A percentile compares a stretch with the other conserved stretches of the same genome.
These are phyloP conservation scores for Metschnikowia koreensis DNA, from an alignment of 805 yeast genomes.

Conservation along the genomic window DNA sequence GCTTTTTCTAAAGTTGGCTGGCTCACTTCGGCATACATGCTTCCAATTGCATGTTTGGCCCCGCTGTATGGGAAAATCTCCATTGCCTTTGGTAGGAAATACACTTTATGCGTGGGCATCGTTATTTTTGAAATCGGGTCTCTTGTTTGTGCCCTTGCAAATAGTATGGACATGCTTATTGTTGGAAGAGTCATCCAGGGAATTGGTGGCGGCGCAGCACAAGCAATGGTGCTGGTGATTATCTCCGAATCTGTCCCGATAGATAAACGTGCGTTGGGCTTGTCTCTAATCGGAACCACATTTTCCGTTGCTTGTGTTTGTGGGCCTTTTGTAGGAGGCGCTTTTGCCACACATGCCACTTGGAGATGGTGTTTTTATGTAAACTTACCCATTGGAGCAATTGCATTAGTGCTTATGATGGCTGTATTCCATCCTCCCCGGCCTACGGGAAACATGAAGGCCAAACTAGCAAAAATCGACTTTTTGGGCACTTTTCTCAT, in stretches of 20 bases:
- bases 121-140: conserved; percentile 62
- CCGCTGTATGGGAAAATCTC: conserved; percentile 60
- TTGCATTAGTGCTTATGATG: conserved; percentile 39
- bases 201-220: conserved; percentile 70
- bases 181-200: conserved; percentile 74
- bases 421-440: conserved; percentile 47
- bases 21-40: conserved; percentile 54
- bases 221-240: conserved; percentile 54
- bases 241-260: conserved; percentile 55
- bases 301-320: conserved; percentile 51
- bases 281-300: conserved; percentile 39
- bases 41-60: conserved; percentile 52
- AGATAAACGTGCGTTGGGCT: conserved; percentile 36
- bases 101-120: conserved; percentile 47
- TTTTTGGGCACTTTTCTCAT: conserved; percentile 47
- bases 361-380: conserved; percentile 81
- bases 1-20: conserved; percentile 55
- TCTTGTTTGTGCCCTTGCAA: conserved; percentile 53
- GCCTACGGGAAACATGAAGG: conserved; percentile 35
- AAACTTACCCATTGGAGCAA: conserved; percentile 65
- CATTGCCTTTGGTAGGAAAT: conserved; percentile 56
- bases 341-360: conserved; percentile 52
- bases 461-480: conserved; percentile 47
- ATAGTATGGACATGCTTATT: conserved; percentile 57
- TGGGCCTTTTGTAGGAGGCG: conserved; percentile 71